Base-by-base conservation (phyloP, 1,139 yeast species). In the Tardiomyces depauwii region DNA sequence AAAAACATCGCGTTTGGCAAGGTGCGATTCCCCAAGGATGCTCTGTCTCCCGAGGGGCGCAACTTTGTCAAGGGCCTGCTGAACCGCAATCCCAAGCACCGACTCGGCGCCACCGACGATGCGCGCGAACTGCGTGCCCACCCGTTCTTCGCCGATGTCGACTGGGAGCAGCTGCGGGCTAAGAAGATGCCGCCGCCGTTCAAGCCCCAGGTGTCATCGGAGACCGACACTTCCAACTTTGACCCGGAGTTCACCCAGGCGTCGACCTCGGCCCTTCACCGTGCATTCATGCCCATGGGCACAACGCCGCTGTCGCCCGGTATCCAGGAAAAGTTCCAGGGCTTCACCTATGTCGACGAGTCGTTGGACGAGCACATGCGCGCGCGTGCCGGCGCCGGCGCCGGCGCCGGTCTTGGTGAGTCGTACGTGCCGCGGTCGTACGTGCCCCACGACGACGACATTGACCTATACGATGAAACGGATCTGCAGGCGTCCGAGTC, bases 1-100 rank as follows among this genome's bases (percentile, higher is more conserved):
- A 93, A 89, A 65, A 96, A 98, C 14, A 91, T 91, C 58, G 78
- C 89, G 53, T 84, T 91, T 42, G 98, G 93, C 69, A 98, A 91
- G 65, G 97, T 96, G n/a, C 72, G 88, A 57, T 91, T 89, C 65
- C 98, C 98, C 33, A 87, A 93, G 52, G 93, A 89, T 62, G 89
- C 25, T 5, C 25, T 91, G 96, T 94, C 96, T 1, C 82, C 95
- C 51, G 96, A 88, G 64, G 87, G 96, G 1, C 98, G 91, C 23
- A 87, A 93, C 54, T 83, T 91, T 42, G 74, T 91, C 63, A 97
- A 89, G 65, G 89, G 91, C 42, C 73, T 91, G 54, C 72, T 91
- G 54, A 86, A 95, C 2, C 83, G 94, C 60, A 96, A 91, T 60
- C 96, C 97, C 12, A 67, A 67, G 27, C 71, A 73, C 53, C 82